A percentile compares a stretch with the other conserved stretches of the same genome.
Evolutionary conservation across 257 asterid genomes (phyloP).

Genomic region (Gentiana dahurica): DNA sequence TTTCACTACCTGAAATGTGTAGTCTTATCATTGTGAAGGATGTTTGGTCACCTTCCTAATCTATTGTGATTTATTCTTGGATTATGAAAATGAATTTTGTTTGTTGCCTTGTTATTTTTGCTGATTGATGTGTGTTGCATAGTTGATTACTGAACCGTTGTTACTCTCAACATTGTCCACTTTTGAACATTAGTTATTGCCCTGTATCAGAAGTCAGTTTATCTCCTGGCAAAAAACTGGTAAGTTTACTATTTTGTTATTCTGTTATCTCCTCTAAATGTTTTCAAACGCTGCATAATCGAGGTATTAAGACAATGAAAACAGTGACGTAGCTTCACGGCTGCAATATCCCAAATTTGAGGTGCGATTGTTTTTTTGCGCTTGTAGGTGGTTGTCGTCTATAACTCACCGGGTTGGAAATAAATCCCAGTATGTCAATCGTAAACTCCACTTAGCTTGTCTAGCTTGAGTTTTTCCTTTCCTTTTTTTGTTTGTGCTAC

Average conservation of each 20-base stretch:
- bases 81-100: too few relatives aligned
- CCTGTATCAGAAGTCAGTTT: conserved; percentile 79
- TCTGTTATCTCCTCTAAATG: not conserved
- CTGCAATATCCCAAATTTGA: too few relatives aligned
- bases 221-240: conserved; percentile 55
- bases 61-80: too few relatives aligned
- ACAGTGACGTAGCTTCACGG: not conserved
- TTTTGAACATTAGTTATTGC: conserved; percentile 77
- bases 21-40: not conserved
- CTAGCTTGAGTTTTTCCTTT: too few relatives aligned
- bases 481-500: too few relatives aligned
- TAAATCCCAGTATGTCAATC: too few relatives aligned
- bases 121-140: too few relatives aligned
- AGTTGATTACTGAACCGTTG: too few relatives aligned
- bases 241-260: conserved; percentile 21
- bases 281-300: not conserved
- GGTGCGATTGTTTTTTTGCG: not conserved
- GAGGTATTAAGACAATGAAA: not conserved
- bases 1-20: not conserved
- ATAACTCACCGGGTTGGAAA: conserved; percentile 89
- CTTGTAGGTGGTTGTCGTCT: conserved; percentile 67
- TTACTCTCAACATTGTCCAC: conserved; percentile 57
- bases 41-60: too few relatives aligned
- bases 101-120: too few relatives aligned
- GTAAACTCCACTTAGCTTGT: too few relatives aligned